Evolutionary conservation across 345 rosid genomes (phyloP).

Genomic region (Brassica nigra): DNA sequence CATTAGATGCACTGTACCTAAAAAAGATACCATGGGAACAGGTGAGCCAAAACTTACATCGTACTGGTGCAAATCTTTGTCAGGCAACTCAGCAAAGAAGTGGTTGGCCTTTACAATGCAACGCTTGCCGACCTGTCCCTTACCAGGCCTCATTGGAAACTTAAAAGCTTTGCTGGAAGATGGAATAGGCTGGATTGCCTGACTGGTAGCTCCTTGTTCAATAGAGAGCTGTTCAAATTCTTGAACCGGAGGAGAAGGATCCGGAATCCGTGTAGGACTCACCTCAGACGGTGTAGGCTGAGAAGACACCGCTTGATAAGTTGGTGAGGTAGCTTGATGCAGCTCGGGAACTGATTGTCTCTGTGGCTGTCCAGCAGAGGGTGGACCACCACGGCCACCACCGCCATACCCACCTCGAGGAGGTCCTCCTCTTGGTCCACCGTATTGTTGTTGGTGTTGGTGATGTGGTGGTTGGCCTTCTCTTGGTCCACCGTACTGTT

Average conservation of each 20-base stretch:
- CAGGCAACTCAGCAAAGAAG: constrained; percentile 85
- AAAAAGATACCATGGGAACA: not conserved
- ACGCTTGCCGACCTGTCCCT: constrained; percentile 57
- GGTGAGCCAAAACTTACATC: constrained; percentile 55
- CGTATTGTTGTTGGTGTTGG: constrained; percentile 53
- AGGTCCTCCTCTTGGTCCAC: constrained; percentile 68
- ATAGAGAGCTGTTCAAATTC: constrained; percentile 57
- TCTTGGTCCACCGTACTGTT: constrained; percentile 22
- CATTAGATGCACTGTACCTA: not conserved
- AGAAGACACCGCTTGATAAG: constrained; percentile 58
- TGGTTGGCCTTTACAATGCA: constrained; percentile 97
- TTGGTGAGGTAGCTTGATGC: constrained; percentile 89
- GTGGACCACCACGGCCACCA: constrained; percentile 62
- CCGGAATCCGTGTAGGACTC: constrained; percentile 54
- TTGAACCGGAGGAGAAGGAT: constrained; percentile 43
- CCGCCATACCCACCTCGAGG: constrained; percentile 59
- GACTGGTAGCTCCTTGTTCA: constrained; percentile 58
- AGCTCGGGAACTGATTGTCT: constrained; percentile 87
- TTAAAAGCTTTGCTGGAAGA: constrained; percentile 74
- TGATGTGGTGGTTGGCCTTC: constrained; percentile 40
- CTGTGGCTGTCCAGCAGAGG: constrained; percentile 56
- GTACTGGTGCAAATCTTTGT: constrained; percentile 95
- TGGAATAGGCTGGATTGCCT: constrained; percentile 62
- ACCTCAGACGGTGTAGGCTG: constrained; percentile 60
- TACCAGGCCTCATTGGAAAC: constrained; percentile 88